Conservation (phyloP, 371 early-diverging fungal species). For the Sporodiniella umbellata region DNA sequence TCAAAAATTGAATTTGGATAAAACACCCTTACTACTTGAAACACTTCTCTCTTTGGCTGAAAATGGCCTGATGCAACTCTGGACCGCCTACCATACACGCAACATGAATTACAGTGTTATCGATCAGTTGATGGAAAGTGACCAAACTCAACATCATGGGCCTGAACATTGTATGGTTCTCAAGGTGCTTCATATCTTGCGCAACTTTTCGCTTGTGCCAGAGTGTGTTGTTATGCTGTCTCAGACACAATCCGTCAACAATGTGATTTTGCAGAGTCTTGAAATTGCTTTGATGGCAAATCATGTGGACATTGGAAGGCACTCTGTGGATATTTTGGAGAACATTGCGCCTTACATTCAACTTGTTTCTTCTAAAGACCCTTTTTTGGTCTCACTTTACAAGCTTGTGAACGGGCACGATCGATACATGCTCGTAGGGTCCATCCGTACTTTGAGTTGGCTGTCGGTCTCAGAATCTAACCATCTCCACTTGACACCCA, state of each 20-base stretch:
- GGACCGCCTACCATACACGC: not conserved
- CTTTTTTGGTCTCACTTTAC: conserved; percentile 33
- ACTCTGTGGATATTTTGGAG: conserved; percentile 71
- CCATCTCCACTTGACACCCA: not conserved
- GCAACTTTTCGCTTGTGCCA: conserved; percentile 70
- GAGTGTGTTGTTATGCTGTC: conserved; percentile 52
- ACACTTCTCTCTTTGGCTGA: conserved; percentile 26
- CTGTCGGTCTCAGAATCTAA: conserved; percentile 36
- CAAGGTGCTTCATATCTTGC: conserved; percentile 69
- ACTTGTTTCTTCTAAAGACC: conserved; percentile 30
- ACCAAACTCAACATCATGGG: not conserved
- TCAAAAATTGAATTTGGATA: conserved; percentile 53
- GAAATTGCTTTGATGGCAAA: conserved; percentile 52
- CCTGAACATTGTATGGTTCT: conserved; percentile 53
- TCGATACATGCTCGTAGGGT: conserved; percentile 58
- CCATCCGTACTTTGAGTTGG: conserved; percentile 58
- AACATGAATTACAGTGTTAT: not conserved
- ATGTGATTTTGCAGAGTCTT: conserved; percentile 50
- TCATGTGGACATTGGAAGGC: conserved; percentile 52
- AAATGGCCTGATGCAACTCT: not conserved
- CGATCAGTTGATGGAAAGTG: conserved; percentile 1
- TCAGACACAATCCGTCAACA: conserved; percentile 37
- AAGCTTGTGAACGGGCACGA: conserved; percentile 53
- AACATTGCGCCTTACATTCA: conserved; percentile 52
- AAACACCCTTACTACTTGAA: conserved; percentile 64